Conservation (phyloP, 1,284 basidiomycete genomes). For the Pseudozyma sp. region DNA sequence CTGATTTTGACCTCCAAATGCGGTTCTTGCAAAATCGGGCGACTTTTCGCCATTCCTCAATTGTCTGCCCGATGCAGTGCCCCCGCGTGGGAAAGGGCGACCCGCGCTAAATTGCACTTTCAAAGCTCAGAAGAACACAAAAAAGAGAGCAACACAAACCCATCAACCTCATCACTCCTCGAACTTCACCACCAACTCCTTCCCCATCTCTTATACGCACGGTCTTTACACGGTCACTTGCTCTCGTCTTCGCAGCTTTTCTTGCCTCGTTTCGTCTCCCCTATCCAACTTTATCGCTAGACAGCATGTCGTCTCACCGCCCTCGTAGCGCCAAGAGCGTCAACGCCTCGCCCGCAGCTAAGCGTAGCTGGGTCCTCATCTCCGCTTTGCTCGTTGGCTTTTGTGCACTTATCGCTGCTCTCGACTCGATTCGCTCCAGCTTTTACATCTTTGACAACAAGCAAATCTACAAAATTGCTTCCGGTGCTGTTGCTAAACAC, state of each 20-base stretch:
- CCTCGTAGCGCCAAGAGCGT: constrained; percentile 30
- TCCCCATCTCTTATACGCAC: constrained; percentile 8
- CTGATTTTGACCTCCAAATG: constrained; percentile 14
- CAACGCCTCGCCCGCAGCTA: constrained; percentile 8
- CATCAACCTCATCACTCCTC: neutral
- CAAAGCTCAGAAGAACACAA: neutral
- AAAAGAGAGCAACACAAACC: constrained; percentile 7
- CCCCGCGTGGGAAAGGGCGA: no score
- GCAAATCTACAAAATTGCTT: constrained; percentile 54
- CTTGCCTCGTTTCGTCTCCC: neutral
- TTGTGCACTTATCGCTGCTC: constrained; percentile 29
- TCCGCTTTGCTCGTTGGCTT: constrained; percentile 36
- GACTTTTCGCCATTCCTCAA: neutral
- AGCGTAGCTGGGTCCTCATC: constrained; percentile 29
- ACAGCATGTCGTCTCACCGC: constrained; percentile 32
- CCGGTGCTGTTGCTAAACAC: constrained; percentile 49
- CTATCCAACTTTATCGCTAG: neutral
- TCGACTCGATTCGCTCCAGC: constrained; percentile 42
- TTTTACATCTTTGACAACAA: constrained; percentile 66
- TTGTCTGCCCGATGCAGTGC: no score
- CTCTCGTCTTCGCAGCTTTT: neutral
- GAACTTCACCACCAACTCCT: neutral
- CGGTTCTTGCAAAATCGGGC: constrained; percentile 5
- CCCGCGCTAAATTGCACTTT: neutral
- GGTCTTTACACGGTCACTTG: constrained; percentile 24